phyloP scores from a whole-genome alignment of 1,284 basidiomycete species.

The Meira nashicola region DNA sequence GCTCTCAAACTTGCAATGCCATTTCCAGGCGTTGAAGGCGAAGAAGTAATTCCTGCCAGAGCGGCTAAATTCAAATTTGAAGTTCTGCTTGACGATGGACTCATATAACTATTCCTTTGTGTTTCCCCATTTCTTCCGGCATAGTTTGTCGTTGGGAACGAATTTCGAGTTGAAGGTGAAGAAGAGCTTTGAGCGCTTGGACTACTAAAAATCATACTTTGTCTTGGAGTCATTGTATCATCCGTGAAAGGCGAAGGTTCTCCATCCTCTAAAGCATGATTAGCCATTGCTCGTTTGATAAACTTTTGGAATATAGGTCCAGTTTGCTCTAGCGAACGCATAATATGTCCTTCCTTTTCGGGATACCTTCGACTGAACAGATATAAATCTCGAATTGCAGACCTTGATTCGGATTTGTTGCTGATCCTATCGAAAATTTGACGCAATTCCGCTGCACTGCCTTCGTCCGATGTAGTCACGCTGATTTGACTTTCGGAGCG shows the following conservation, averaged over 20 bases:
- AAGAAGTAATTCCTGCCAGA: not conserved
- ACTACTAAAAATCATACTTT: not conserved
- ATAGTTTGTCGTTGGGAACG: not conserved
- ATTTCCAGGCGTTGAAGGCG: not conserved
- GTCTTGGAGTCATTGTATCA: not conserved
- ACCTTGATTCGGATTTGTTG: constrained; percentile 71
- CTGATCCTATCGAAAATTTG: constrained; percentile 84
- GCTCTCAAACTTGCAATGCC: not conserved
- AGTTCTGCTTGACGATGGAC: not conserved
- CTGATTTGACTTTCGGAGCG: constrained; percentile 48
- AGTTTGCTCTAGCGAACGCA: constrained; percentile 54
- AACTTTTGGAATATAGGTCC: constrained; percentile 56
- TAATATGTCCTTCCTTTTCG: constrained; percentile 76
- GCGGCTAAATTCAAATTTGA: not conserved
- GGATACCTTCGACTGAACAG: constrained; percentile 89
- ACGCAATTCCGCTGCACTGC: constrained; percentile 65
- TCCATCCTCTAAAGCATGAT: constrained; percentile 72
- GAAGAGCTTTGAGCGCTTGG: not conserved
- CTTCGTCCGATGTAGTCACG: constrained; percentile 34
- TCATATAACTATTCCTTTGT: not conserved
- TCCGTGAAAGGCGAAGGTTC: constrained; percentile 43
- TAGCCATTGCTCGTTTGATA: constrained; percentile 54
- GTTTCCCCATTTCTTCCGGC: not conserved
- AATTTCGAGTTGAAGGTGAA: not conserved
- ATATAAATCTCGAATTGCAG: constrained; percentile 90